Conservation (phyloP, 2,329 filamentous ascomycete genomes). For the Aureobasidium melanogenum region DNA sequence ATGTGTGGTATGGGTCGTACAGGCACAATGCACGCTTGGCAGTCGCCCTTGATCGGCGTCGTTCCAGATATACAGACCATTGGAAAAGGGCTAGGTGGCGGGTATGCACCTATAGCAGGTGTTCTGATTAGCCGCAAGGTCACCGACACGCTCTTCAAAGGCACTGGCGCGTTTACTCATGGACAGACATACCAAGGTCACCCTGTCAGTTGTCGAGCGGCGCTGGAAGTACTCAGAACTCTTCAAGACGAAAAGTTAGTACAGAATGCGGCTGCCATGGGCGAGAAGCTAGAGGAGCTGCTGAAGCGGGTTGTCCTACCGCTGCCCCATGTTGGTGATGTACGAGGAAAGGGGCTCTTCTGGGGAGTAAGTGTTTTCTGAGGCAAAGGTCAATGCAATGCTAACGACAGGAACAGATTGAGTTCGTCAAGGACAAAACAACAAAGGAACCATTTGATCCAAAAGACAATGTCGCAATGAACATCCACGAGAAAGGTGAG, state of each 20-base stretch:
- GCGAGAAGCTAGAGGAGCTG: slow-evolving; percentile 37
- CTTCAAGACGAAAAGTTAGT: slow-evolving; percentile 50
- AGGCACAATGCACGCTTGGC: slow-evolving; percentile 52
- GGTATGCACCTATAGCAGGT: slow-evolving; percentile 53
- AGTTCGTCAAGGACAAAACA: slow-evolving; percentile 48
- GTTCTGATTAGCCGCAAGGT: slow-evolving; percentile 48
- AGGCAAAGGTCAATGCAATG: slow-evolving; percentile 11
- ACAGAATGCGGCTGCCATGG: slow-evolving; percentile 48
- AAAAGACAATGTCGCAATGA: slow-evolving; percentile 35
- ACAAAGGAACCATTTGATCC: slow-evolving; percentile 47
- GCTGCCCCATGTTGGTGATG: slow-evolving; percentile 48
- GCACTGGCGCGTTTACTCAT: slow-evolving; percentile 44
- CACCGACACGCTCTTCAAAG: slow-evolving; percentile 37
- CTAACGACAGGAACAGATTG: slow-evolving; percentile 33
- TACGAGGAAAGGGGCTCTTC: slow-evolving; percentile 53
- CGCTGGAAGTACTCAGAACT: slow-evolving; percentile 53
- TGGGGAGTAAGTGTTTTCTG: slow-evolving; percentile 40
- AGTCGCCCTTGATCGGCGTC: slow-evolving; percentile 42
- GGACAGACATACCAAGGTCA: slow-evolving; percentile 58
- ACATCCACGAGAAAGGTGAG: slow-evolving; percentile 44
- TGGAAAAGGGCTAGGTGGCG: slow-evolving; percentile 58
- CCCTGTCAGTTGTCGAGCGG: slow-evolving; percentile 51
- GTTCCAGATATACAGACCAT: slow-evolving; percentile 58
- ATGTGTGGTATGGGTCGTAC: slow-evolving; percentile 60
- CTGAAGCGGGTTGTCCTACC: slow-evolving; percentile 36